Evolutionary conservation across 495 filamentous ascomycete genomes (phyloP).

Genomic region (Xylaria telfairii): DNA sequence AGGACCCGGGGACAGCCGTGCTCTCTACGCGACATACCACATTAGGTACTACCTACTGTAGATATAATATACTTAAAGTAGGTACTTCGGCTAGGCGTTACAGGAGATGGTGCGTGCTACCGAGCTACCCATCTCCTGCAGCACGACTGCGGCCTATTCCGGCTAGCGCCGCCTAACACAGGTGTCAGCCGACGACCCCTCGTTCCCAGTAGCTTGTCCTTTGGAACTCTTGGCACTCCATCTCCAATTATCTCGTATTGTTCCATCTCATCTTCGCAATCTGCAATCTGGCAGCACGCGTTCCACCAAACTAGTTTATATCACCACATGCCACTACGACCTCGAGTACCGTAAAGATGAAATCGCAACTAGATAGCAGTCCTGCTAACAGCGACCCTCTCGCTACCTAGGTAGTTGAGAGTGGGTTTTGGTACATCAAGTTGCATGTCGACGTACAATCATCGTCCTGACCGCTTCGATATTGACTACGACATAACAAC

Average conservation of each 20-base stretch:
- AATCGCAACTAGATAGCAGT: neutral
- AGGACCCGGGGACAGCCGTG: neutral
- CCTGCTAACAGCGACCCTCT: neutral
- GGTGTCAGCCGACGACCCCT: constrained; percentile 7
- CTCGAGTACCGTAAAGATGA: neutral
- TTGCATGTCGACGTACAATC: neutral
- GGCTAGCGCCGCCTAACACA: neutral
- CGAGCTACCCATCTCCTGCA: neutral
- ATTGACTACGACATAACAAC: constrained; percentile 17
- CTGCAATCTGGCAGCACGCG: neutral
- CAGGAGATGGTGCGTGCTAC: neutral
- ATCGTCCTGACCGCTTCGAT: constrained; percentile 14
- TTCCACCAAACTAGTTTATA: neutral
- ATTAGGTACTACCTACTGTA: too few relatives aligned
- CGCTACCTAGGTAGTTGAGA: neutral
- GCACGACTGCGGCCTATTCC: neutral
- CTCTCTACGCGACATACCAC: neutral
- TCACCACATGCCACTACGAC: neutral
- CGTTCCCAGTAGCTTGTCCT: neutral
- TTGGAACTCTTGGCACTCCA: neutral
- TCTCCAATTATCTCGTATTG: neutral
- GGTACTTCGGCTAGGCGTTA: neutral
- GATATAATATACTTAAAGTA: too few relatives aligned
- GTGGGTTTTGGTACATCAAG: neutral
- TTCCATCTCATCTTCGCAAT: neutral